phyloP scores from a whole-genome alignment of 176 grass and related monocot genomes.

The Poa pratensis region DNA sequence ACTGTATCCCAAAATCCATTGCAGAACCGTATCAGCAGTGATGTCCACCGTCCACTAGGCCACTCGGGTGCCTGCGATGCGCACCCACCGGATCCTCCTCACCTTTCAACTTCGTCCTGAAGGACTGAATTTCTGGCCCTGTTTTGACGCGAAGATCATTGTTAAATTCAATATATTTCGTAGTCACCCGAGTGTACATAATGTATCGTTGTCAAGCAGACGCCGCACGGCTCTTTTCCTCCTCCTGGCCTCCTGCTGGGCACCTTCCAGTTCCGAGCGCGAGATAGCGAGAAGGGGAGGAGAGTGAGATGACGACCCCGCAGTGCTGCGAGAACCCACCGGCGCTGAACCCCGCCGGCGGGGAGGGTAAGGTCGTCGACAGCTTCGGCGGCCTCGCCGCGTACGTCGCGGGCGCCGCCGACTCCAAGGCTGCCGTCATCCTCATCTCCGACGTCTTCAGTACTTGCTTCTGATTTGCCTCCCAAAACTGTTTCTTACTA shows the following conservation, averaged over 20 bases:
- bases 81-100: no score
- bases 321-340: constrained; percentile 7
- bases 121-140: no score
- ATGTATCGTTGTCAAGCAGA: not conserved
- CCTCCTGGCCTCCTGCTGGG: not conserved
- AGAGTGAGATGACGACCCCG: not conserved
- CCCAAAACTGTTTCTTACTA: not conserved
- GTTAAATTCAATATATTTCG: no score
- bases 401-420: not conserved
- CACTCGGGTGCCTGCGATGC: no score
- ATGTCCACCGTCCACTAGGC: not conserved
- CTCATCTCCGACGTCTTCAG: constrained; percentile 63
- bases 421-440: constrained; percentile 6
- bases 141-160: no score
- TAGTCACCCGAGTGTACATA: no score
- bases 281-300: not conserved
- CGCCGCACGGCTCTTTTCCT: not conserved
- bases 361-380: not conserved
- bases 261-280: not conserved
- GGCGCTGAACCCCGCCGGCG: not conserved
- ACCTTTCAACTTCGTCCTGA: no score
- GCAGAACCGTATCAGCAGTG: not conserved
- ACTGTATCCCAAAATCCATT: no score
- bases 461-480: not conserved
- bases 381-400: not conserved